Percentiles rank a stretch among this genome's conserved stretches.
Conservation (phyloP, 2,329 filamentous ascomycete species). For the Cryphonectria nitschkei region DNA sequence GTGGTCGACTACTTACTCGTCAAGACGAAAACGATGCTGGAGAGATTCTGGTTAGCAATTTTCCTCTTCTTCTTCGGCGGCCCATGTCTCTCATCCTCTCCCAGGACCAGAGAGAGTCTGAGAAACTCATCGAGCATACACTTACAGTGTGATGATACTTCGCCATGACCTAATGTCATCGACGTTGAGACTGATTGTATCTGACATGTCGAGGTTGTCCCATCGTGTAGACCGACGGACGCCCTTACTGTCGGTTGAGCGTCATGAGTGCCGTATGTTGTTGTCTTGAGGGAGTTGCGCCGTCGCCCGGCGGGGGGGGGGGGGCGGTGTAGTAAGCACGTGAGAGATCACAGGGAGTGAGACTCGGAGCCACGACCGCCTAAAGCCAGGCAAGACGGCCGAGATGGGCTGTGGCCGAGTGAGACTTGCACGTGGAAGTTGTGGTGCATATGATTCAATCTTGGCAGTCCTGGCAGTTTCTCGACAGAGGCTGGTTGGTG, state of each 20-base stretch:
- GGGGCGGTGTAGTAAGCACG: background rate
- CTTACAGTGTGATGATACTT: constrained; percentile 66
- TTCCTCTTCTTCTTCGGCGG: too few species aligned
- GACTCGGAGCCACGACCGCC: too few species aligned
- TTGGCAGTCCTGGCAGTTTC: background rate
- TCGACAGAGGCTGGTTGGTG: background rate
- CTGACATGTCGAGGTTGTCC: constrained; percentile 20
- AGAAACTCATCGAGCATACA: too few species aligned
- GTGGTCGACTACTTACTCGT: constrained; percentile 64
- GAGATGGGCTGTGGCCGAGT: background rate
- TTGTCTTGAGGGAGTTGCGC: background rate
- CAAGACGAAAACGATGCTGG: constrained; percentile 62
- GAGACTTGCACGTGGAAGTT: background rate
- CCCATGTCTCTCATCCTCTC: background rate
- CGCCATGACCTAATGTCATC: constrained; percentile 65
- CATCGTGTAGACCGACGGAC: background rate
- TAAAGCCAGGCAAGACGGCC: background rate
- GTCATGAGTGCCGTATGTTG: background rate
- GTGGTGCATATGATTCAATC: background rate
- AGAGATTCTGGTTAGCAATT: background rate
- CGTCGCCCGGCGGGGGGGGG: background rate
- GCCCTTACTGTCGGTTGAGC: background rate
- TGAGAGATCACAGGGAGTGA: background rate
- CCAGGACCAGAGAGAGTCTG: background rate
- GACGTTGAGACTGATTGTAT: constrained; percentile 48